Evolutionary conservation across 2,329 filamentous ascomycete genomes (phyloP).

Genomic region (Aspergillus sp.): DNA sequence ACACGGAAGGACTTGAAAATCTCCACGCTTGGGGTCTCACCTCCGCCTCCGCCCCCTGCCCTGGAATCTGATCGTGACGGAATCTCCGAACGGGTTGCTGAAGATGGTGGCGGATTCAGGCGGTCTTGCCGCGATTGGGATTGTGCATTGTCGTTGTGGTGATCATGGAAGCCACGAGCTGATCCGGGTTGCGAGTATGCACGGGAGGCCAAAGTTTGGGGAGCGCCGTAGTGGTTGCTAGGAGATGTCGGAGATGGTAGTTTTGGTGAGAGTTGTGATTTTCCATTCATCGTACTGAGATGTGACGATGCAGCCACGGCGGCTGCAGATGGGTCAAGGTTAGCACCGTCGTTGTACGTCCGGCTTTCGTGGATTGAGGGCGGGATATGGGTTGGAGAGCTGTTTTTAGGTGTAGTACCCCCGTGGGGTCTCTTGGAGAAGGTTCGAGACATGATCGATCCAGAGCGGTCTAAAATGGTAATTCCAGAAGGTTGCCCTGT

Average conservation of each 20-base stretch:
- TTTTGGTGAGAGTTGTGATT: constrained; percentile 53
- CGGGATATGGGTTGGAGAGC: constrained; percentile 71
- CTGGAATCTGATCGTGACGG: constrained; percentile 33
- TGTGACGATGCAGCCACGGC: constrained; percentile 70
- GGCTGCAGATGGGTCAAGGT: constrained; percentile 67
- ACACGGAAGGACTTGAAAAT: constrained; percentile 99
- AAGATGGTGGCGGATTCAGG: constrained; percentile 31
- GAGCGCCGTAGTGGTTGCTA: constrained; percentile 34
- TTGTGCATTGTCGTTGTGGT: constrained; percentile 37
- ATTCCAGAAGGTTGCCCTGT: constrained; percentile 26
- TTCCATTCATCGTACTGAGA: constrained; percentile 66
- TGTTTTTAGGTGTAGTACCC: constrained; percentile 70
- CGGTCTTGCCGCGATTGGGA: constrained; percentile 33
- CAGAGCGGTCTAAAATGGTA: constrained; percentile 40
- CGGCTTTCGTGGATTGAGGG: constrained; percentile 65
- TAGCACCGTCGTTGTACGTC: constrained; percentile 51
- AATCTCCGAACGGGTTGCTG: constrained; percentile 32
- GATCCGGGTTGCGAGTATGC: constrained; percentile 40
- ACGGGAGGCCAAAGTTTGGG: constrained; percentile 46
- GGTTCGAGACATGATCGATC: constrained; percentile 64
- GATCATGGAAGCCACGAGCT: constrained; percentile 37
- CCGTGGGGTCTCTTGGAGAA: constrained; percentile 73
- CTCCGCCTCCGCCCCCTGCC: constrained; percentile 24
- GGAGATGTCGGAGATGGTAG: constrained; percentile 49
- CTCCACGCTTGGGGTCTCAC: constrained; percentile 62